These are phyloP conservation scores for Sugiyamaella sp. DNA, from an alignment of 1,139 yeast genomes.

Conservation along the genomic window DNA sequence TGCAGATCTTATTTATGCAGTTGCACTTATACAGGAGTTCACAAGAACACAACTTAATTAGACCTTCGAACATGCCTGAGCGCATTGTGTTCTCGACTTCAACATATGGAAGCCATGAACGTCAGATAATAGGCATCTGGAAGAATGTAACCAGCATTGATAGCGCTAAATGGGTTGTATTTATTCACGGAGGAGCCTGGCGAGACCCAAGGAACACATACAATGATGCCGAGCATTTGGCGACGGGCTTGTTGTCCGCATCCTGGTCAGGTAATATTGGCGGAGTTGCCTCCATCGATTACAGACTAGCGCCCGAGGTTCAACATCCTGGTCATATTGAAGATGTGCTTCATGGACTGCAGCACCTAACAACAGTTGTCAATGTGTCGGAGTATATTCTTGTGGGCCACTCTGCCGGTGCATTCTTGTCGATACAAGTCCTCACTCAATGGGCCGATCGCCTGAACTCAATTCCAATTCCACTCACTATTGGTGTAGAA, in stretches of 20 bases:
- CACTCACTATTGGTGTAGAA: conserved; percentile 47
- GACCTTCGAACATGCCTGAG: neutral
- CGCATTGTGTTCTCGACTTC: neutral
- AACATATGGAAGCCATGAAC: conserved; percentile 22
- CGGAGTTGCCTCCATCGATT: conserved; percentile 55
- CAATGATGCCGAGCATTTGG: conserved; percentile 54
- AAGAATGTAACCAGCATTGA: neutral
- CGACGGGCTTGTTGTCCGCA: conserved; percentile 30
- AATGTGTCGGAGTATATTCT: conserved; percentile 45
- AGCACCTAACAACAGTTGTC: conserved; percentile 34
- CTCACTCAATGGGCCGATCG: conserved; percentile 33
- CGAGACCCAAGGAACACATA: conserved; percentile 65
- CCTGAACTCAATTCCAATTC: conserved; percentile 25
- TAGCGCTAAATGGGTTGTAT: conserved; percentile 49
- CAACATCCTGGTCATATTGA: conserved; percentile 65
- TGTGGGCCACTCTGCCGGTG: conserved; percentile 86
- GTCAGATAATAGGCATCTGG: conserved; percentile 22
- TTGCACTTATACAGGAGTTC: neutral
- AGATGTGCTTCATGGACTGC: conserved; percentile 57
- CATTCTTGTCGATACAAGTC: conserved; percentile 65
- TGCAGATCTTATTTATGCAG: too few relatives aligned
- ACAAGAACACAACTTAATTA: neutral
- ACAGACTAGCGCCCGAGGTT: conserved; percentile 65
- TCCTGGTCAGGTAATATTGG: conserved; percentile 10
- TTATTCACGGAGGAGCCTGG: conserved; percentile 93